Evolutionary conservation across 2,329 filamentous ascomycete species (phyloP), one percentile per base, ranked within the genome.

Genomic region (Colletotrichum scovillei): DNA sequence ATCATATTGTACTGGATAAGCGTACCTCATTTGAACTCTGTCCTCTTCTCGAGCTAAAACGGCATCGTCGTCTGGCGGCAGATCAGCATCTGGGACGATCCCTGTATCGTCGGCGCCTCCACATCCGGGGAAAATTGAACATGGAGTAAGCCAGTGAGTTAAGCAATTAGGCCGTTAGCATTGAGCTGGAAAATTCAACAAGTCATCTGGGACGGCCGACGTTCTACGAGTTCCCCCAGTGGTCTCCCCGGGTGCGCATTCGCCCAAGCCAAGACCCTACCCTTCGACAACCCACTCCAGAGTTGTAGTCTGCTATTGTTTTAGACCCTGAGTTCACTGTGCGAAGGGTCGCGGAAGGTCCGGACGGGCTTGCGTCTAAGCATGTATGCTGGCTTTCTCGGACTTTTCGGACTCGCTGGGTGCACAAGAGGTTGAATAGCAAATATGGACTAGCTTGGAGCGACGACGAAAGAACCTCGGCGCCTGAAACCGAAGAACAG

Each of bases 91-190:
- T 14, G 14, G 69, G 69, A 35, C 57, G 24, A 63, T 57, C 49
- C 49, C 57, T 72, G 69, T 42, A 58, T 14, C 7, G 2, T 42
- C 26, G 63, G 42, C 19, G 60, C 53, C 55, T 63, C 63, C 57
- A 38, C 35, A 24, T 5, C 16, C 30, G 57, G 52, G 7, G 22
- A 35, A 55, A 35, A 19, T 28, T 16, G 24, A 6, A 26, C 56
- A 67, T 62, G 49, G 63, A 8, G 56, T 35, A 57, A 16, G 57
- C 56, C 26, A n/a, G 57, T 38, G 22, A 8, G 16, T 19, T 8
- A 42, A 19, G 22, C 55, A 24, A 8, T 16, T 30, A 14, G 7
- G 22, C 28, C 57, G 28, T 19, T 24, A 1, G 19, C 11, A 22
- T 62, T 2, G 58, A 16, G 3, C 11, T 38, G 11, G 30, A n/a